Evolutionary conservation across 2,329 filamentous ascomycete species (phyloP), one percentile per base, ranked within the genome.

Genomic region (Arthrobotrys megalospora): DNA sequence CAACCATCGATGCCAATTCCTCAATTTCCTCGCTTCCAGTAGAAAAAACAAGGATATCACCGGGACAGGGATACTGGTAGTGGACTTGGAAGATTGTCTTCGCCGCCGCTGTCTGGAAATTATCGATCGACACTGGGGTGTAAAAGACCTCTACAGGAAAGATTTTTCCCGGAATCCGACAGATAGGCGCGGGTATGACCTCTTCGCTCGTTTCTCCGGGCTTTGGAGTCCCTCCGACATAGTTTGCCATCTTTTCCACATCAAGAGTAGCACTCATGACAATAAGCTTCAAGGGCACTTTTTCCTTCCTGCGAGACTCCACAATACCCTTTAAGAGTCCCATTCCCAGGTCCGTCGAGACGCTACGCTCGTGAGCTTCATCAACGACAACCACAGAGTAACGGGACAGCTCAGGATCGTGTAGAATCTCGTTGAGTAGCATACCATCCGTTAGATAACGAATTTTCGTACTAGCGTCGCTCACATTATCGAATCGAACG

Each of bases 191-290:
- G 5, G 53, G 47, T 6, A 68, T 50, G 28, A 52, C 8, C 12
- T 67, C 75, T 21, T 41, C 43, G 28, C 53, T 53, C 5, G 79
- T 66, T 14, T 70, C 52, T 6, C 71, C 70, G 19, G 60, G 38
- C 14, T 28, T 47, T 32, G 69, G 72, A 11, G 68, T 32, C 38
- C 63, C 76, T 38, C 85, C 85, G 80, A 98, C 97, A 83, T 97
- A 98, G 0, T 86, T 86, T 50, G 89, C 87, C 36, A 98, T 90
- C 70, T 88, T 90, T 77, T 95, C 91, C 73, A 97, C 90, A 83
- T 98, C 93, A 43, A 94, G 93, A 6, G 96, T 99, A 62, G 96
- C 96, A 87, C 94, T 97, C 96, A 99, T 99, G 83, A 98, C 89
- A 38, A 97, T 89, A 2, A 98, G 90, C 84, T 97, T 98, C 70